These are phyloP conservation scores for Laburnicola sp. DNA, from an alignment of 2,329 filamentous ascomycete genomes.

Conservation along the genomic window DNA sequence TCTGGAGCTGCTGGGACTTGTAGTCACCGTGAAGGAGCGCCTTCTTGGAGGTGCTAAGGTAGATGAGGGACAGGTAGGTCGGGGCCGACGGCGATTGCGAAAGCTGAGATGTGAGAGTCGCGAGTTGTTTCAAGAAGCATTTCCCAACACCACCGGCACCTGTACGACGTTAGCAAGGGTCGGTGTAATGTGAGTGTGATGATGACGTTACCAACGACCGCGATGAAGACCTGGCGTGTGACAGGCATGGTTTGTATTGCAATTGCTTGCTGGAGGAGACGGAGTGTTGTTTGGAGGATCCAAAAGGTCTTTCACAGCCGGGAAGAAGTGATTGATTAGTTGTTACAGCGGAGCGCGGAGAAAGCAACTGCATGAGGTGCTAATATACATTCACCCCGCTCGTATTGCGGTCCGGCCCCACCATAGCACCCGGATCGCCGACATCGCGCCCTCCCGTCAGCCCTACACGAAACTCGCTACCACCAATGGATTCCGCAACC, in stretches of 20 bases:
- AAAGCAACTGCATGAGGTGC: no score
- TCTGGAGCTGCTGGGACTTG: constrained; percentile 59
- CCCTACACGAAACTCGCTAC: no score
- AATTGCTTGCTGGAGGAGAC: neutral
- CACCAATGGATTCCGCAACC: no score
- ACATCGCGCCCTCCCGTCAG: no score
- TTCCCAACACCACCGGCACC: constrained; percentile 93
- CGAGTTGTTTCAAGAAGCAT: constrained; percentile 82
- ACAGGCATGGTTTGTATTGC: constrained; percentile 42
- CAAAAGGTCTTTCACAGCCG: no score
- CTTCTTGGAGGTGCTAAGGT: constrained; percentile 84
- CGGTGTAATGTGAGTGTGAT: neutral
- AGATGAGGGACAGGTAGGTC: constrained; percentile 74
- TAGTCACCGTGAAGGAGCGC: constrained; percentile 76
- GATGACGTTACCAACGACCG: constrained; percentile 48
- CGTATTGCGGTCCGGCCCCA: no score
- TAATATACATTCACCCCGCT: no score
- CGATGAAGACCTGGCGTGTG: constrained; percentile 51
- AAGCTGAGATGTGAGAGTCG: constrained; percentile 65
- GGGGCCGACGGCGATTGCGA: constrained; percentile 57
- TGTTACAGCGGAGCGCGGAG: no score
- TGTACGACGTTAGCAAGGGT: constrained; percentile 44
- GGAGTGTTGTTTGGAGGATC: neutral
- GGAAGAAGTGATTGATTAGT: no score
- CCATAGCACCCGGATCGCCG: no score